phyloP scores from a whole-genome alignment of 139 green algal genomes.

The Dunaliella sp. region DNA sequence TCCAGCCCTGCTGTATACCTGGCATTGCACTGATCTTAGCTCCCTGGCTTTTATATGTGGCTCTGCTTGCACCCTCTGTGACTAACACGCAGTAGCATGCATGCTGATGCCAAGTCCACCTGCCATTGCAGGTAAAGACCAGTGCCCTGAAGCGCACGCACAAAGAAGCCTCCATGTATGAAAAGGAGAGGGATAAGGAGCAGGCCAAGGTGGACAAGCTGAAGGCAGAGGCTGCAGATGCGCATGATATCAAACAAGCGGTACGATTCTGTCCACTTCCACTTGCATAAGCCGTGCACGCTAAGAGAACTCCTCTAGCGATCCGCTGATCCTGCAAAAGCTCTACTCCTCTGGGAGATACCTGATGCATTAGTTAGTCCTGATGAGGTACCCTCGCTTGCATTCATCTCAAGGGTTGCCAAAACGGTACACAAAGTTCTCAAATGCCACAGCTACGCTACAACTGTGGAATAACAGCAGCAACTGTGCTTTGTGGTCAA shows the following conservation, averaged over 20 bases:
- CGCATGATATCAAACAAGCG: constrained; percentile 81
- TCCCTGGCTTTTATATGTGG: not conserved
- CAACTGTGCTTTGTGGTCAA: no score
- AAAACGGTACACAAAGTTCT: no score
- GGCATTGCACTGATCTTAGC: no score
- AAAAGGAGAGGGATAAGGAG: constrained; percentile 71
- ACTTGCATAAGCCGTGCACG: not conserved
- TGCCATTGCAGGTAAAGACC: constrained; percentile 80
- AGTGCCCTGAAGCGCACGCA: constrained; percentile 61
- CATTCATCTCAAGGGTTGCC: no score
- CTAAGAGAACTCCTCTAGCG: no score
- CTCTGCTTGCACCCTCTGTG: not conserved
- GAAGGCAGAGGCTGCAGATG: constrained; percentile 60
- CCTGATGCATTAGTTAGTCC: no score
- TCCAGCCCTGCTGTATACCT: no score
- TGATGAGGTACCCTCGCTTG: not conserved
- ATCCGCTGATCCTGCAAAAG: no score
- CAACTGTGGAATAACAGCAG: no score
- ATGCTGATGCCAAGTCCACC: constrained; percentile 3
- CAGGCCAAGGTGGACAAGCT: constrained; percentile 67
- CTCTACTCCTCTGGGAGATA: no score
- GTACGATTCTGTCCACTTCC: constrained; percentile 38
- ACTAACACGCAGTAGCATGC: not conserved
- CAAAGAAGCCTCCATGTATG: constrained; percentile 84
- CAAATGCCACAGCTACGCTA: no score